Percentiles rank a stretch among this genome's conserved stretches.
phyloP scores from a whole-genome alignment of 805 yeast genomes.

The Teunomyces gatunensis region DNA sequence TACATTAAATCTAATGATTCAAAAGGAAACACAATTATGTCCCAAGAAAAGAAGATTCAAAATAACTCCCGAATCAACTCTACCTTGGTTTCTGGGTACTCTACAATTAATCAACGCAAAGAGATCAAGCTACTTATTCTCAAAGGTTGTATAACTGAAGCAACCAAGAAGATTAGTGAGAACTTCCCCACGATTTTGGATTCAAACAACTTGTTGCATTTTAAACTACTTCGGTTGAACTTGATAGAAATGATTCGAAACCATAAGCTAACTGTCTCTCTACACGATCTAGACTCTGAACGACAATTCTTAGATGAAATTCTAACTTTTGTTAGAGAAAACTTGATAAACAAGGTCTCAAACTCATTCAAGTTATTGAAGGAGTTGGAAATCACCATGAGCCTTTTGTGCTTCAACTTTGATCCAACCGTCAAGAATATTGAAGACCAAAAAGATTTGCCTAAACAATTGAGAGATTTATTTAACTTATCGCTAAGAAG shows the following conservation, averaged over 20 bases:
- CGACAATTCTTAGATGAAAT: constrained; percentile 51
- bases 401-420: constrained; percentile 58
- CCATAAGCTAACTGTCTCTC: constrained; percentile 27
- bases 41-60: neutral
- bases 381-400: constrained; percentile 82
- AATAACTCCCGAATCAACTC: constrained; percentile 8
- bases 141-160: constrained; percentile 58
- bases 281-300: constrained; percentile 24
- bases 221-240: constrained; percentile 67
- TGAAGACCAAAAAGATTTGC: constrained; percentile 44
- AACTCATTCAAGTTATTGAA: constrained; percentile 57
- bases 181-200: constrained; percentile 66
- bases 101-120: constrained; percentile 52
- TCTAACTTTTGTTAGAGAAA: constrained; percentile 58
- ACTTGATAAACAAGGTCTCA: constrained; percentile 60
- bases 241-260: constrained; percentile 75
- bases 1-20: constrained; percentile 4
- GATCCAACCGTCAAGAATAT: constrained; percentile 28
- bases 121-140: constrained; percentile 53
- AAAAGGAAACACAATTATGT: neutral
- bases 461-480: constrained; percentile 52
- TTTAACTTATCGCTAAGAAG: constrained; percentile 59
- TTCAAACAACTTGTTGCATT: constrained; percentile 61
- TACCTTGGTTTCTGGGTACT: constrained; percentile 36
- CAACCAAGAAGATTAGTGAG: constrained; percentile 55